phyloP scores from a whole-genome alignment of 179 eudicot genomes.

The Actinidia arguta region DNA sequence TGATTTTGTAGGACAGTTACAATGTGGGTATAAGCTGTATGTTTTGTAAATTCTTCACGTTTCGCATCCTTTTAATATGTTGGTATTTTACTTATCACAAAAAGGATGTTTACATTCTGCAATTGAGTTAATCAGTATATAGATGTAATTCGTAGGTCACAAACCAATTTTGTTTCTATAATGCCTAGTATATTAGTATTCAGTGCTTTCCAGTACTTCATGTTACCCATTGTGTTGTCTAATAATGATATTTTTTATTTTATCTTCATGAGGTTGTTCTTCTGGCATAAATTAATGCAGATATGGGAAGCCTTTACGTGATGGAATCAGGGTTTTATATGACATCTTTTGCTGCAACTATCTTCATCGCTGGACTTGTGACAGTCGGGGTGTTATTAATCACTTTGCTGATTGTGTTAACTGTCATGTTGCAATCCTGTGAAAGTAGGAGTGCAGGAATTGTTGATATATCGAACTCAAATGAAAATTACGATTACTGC shows the following conservation, averaged over 20 bases:
- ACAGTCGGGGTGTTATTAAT: constrained; percentile 36
- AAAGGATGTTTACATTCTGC: neutral
- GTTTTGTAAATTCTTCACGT: too few species aligned
- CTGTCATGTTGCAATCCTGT: constrained; percentile 52
- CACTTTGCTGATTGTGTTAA: constrained; percentile 39
- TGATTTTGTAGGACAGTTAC: too few species aligned
- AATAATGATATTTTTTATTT: neutral
- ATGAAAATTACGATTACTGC: constrained; percentile 33
- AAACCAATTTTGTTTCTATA: neutral
- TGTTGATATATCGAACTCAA: constrained; percentile 25
- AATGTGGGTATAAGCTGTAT: too few species aligned
- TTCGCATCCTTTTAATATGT: too few species aligned
- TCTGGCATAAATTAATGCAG: constrained; percentile 30
- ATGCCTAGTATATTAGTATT: neutral
- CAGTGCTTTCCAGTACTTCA: neutral
- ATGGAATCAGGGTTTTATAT: constrained; percentile 41
- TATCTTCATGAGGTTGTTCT: constrained; percentile 1
- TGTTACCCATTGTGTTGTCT: neutral
- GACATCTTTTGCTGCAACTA: constrained; percentile 47
- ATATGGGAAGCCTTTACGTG: constrained; percentile 35
- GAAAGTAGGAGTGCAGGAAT: constrained; percentile 30
- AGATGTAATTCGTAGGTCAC: neutral
- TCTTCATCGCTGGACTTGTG: constrained; percentile 41
- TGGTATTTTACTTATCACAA: neutral
- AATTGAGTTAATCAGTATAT: neutral